Evolutionary conservation across 2,329 filamentous ascomycete genomes (phyloP).

Genomic region (Aschersonia sp.): DNA sequence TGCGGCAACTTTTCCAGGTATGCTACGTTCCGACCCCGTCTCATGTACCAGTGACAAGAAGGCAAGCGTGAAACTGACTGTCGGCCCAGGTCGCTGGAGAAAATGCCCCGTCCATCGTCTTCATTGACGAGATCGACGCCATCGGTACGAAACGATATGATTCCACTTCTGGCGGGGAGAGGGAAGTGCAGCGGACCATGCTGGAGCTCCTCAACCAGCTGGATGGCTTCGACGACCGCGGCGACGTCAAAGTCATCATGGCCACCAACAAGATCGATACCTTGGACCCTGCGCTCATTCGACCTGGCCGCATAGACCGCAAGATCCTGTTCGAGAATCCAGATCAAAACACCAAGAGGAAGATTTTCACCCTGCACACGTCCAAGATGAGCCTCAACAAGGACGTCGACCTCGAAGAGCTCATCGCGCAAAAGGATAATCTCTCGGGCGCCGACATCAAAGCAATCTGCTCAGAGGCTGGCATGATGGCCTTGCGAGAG

Average conservation of each 20-base stretch:
- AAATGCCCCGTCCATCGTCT: slow-evolving; percentile 92
- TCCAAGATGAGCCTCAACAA: slow-evolving; percentile 96
- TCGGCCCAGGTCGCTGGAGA: slow-evolving; percentile 64
- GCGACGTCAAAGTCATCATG: slow-evolving; percentile 99
- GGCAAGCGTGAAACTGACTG: slow-evolving; percentile 1
- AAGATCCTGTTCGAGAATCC: slow-evolving; percentile 71
- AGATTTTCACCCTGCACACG: slow-evolving; percentile 97
- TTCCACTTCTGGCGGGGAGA: slow-evolving; percentile 88
- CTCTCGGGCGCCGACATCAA: slow-evolving; percentile 96
- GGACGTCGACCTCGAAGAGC: slow-evolving; percentile 97
- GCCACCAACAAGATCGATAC: slow-evolving; percentile 99
- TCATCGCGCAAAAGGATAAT: slow-evolving; percentile 97
- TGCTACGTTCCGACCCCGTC: slow-evolving; percentile 6
- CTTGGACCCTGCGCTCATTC: slow-evolving; percentile 87
- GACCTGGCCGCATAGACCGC: slow-evolving; percentile 92
- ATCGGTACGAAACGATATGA: slow-evolving; percentile 99
- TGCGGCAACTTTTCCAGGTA: slow-evolving; percentile 88
- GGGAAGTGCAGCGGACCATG: slow-evolving; percentile 97
- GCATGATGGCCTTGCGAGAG: slow-evolving; percentile 85
- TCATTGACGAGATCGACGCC: slow-evolving; percentile 98
- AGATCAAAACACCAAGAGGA: slow-evolving; percentile 80
- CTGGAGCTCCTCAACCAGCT: slow-evolving; percentile 95
- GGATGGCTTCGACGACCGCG: slow-evolving; percentile 95
- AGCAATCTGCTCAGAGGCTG: slow-evolving; percentile 95
- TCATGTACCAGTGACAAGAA: neutral